These are phyloP conservation scores for Chenopodium quinoa DNA, from an alignment of 148 eudicot genomes.

Conservation along the genomic window DNA sequence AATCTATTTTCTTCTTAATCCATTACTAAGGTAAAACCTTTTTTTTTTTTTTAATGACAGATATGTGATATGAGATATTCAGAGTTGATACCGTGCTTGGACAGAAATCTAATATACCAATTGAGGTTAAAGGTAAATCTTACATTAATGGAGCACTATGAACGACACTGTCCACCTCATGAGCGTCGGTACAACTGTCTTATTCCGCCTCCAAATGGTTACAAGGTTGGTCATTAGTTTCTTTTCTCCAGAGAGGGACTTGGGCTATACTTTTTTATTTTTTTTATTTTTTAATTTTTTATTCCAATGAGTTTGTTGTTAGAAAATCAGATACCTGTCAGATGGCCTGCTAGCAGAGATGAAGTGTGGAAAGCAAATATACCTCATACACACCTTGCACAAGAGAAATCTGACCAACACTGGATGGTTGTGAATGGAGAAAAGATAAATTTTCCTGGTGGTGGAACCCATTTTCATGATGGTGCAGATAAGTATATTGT, in stretches of 20 bases:
- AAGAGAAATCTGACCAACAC: conserved; percentile 52
- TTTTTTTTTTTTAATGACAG: not conserved
- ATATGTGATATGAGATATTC: conserved; percentile 24
- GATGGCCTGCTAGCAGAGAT: conserved; percentile 52
- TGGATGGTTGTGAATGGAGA: conserved; percentile 54
- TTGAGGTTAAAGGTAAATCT: conserved; percentile 44
- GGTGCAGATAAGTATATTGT: conserved; percentile 48
- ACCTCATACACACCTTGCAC: conserved; percentile 54
- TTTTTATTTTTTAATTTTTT: too few species aligned
- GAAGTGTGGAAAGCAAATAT: conserved; percentile 55
- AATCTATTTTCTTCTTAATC: not conserved
- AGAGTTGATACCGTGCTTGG: conserved; percentile 51
- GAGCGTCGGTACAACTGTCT: conserved; percentile 48
- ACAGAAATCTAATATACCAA: conserved; percentile 44
- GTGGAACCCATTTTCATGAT: conserved; percentile 54
- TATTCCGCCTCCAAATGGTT: conserved; percentile 48
- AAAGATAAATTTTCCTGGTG: conserved; percentile 48
- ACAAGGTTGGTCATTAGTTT: conserved; percentile 32
- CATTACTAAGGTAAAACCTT: not conserved
- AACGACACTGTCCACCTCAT: conserved; percentile 50
- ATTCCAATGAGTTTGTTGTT: conserved; percentile 8
- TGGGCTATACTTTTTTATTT: not conserved
- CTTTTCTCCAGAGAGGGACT: not conserved
- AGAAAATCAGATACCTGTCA: conserved; percentile 37
- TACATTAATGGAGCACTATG: conserved; percentile 49